Evolutionary conservation across 352 stramenopile genomes (phyloP).

Genomic region (Pythium apleroticum): DNA sequence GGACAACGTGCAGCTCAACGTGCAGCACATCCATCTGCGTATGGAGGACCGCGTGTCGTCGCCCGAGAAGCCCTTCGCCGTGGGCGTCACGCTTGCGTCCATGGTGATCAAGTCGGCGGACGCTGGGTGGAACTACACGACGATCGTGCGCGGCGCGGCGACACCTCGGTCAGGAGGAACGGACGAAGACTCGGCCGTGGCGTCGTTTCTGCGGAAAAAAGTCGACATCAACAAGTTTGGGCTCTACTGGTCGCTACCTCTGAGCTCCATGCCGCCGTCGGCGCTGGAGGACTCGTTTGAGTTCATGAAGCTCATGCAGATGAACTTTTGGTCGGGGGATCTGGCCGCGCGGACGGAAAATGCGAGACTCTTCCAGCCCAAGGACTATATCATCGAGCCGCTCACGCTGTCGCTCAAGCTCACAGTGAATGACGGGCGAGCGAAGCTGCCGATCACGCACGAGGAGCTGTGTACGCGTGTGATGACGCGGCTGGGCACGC

Average conservation of each 20-base stretch:
- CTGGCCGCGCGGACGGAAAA: slow-evolving; percentile 22
- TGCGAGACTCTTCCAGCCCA: slow-evolving; percentile 39
- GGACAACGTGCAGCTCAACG: slow-evolving; percentile 82
- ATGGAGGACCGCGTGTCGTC: slow-evolving; percentile 70
- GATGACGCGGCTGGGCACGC: slow-evolving; percentile 65
- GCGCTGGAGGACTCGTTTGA: slow-evolving; percentile 51
- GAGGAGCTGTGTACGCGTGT: slow-evolving; percentile 72
- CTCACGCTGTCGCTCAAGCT: slow-evolving; percentile 78
- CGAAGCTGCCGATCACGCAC: slow-evolving; percentile 78
- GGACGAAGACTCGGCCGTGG: slow-evolving; percentile 4
- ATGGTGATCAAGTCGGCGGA: slow-evolving; percentile 85
- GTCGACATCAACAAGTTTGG: slow-evolving; percentile 82
- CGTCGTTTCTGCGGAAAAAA: slow-evolving; percentile 73
- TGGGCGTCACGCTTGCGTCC: slow-evolving; percentile 75
- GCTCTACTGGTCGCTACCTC: slow-evolving; percentile 72
- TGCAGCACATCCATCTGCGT: slow-evolving; percentile 74
- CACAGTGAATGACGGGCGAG: slow-evolving; percentile 78
- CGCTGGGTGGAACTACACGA: slow-evolving; percentile 81
- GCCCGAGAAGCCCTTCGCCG: slow-evolving; percentile 41
- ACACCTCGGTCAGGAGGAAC: slow-evolving; percentile 12
- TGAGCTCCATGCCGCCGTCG: slow-evolving; percentile 41
- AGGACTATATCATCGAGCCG: slow-evolving; percentile 73
- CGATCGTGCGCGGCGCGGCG: slow-evolving; percentile 54
- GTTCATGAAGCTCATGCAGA: slow-evolving; percentile 75
- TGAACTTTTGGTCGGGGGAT: slow-evolving; percentile 43